Percentiles rank a stretch among this genome's conserved stretches.
These are phyloP conservation scores for Aspergillus sp. DNA, from an alignment of 2,329 filamentous ascomycete genomes.

Conservation along the genomic window DNA sequence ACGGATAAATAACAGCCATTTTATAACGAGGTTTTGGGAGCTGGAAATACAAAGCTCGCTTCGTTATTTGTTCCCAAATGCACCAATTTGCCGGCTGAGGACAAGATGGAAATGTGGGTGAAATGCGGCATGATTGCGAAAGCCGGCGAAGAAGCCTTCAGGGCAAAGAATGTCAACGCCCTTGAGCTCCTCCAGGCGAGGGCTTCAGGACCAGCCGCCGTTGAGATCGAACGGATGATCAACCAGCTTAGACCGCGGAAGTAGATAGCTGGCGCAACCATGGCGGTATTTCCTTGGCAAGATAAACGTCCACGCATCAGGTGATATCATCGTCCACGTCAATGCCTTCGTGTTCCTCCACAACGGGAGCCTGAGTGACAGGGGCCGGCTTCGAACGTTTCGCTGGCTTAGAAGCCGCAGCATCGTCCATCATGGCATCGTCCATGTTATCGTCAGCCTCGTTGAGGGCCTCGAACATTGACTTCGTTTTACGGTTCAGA, in stretches of 20 bases:
- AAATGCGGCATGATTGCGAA: slow-evolving; percentile 89
- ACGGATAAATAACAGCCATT: slow-evolving; percentile 65
- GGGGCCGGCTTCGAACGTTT: slow-evolving; percentile 19
- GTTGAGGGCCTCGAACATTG: slow-evolving; percentile 39
- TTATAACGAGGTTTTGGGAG: slow-evolving; percentile 83
- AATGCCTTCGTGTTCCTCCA: slow-evolving; percentile 29
- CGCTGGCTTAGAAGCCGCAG: slow-evolving; percentile 23
- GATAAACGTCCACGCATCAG: slow-evolving; percentile 29
- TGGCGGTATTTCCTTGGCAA: slow-evolving; percentile 15
- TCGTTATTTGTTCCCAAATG: slow-evolving; percentile 86
- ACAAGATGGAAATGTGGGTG: slow-evolving; percentile 87
- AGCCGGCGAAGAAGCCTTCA: slow-evolving; percentile 88
- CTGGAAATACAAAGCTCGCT: slow-evolving; percentile 86
- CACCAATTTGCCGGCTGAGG: slow-evolving; percentile 65
- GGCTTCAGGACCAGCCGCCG: slow-evolving; percentile 67
- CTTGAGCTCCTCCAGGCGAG: slow-evolving; percentile 73
- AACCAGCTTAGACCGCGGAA: slow-evolving; percentile 53
- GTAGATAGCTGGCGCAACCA: slow-evolving; percentile 29
- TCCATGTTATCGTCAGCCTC: slow-evolving; percentile 46
- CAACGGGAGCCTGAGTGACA: slow-evolving; percentile 20
- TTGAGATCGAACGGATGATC: slow-evolving; percentile 81
- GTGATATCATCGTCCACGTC: slow-evolving; percentile 49
- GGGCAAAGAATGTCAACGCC: slow-evolving; percentile 73
- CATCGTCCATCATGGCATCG: slow-evolving; percentile 36
- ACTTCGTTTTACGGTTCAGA: slow-evolving; percentile 36